These are phyloP conservation scores for Termitomyces sp. DNA, from an alignment of 768 basidiomycete genomes.

Conservation along the genomic window DNA sequence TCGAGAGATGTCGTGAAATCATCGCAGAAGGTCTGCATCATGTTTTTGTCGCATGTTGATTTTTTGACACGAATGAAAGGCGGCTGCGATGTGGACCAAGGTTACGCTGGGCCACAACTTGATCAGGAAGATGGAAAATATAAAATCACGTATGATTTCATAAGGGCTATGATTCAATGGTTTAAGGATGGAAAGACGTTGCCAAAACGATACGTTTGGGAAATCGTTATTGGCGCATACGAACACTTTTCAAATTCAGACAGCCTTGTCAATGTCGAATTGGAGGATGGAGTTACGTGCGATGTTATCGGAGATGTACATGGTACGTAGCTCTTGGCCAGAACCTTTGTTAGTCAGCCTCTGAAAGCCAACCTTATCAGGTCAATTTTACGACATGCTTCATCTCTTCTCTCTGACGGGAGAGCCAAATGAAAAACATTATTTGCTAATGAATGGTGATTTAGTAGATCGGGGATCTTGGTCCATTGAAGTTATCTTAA, in stretches of 20 bases:
- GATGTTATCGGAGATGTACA: conserved; percentile 98
- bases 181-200: conserved; percentile 95
- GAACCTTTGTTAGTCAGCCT: not conserved
- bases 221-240: conserved; percentile 87
- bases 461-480: conserved; percentile 97
- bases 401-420: conserved; percentile 85
- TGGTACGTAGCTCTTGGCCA: conserved; percentile 38
- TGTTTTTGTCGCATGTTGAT: not conserved
- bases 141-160: conserved; percentile 69
- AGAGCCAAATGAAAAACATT: conserved; percentile 79
- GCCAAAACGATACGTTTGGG: conserved; percentile 88
- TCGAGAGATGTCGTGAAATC: conserved; percentile 70
- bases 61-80: conserved; percentile 32
- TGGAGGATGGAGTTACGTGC: conserved; percentile 74
- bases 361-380: conserved; percentile 28
- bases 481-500: conserved; percentile 90
- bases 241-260: conserved; percentile 70
- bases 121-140: conserved; percentile 58
- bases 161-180: conserved; percentile 82
- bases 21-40: conserved; percentile 60
- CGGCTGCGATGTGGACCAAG: conserved; percentile 70
- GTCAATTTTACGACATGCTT: conserved; percentile 92
- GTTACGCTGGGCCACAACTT: conserved; percentile 74
- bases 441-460: conserved; percentile 89
- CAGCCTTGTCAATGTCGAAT: conserved; percentile 69